These are phyloP conservation scores for Eremothecium gossypii DNA, from an alignment of 1,139 yeast species.

Conservation along the genomic window DNA sequence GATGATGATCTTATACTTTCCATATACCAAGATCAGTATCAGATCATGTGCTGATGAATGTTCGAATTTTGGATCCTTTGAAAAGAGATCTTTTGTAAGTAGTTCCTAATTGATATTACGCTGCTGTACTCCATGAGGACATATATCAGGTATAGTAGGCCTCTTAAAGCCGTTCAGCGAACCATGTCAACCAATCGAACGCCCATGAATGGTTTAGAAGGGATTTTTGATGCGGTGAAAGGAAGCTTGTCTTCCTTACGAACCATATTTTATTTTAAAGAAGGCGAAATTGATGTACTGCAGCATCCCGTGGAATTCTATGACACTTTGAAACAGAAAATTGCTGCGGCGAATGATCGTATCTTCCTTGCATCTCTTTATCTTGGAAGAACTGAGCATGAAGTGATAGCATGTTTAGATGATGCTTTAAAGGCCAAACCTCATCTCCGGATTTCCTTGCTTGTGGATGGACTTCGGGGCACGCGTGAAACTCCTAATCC, in stretches of 20 bases:
- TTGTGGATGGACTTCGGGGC: conserved; percentile 85
- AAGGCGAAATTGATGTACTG: conserved; percentile 57
- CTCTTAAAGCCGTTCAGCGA: too few relatives aligned
- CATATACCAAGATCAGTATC: too few relatives aligned
- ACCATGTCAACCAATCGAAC: too few relatives aligned
- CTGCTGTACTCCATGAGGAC: too few relatives aligned
- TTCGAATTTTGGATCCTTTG: too few relatives aligned
- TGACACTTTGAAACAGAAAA: conserved; percentile 46
- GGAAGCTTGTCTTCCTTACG: conserved; percentile 12
- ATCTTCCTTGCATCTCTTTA: conserved; percentile 80
- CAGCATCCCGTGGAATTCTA: conserved; percentile 66
- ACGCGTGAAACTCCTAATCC: conserved; percentile 81
- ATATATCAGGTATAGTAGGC: too few relatives aligned
- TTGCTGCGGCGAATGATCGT: conserved; percentile 44
- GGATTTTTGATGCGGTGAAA: conserved; percentile 9
- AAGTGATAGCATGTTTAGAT: conserved; percentile 52
- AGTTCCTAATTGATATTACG: too few relatives aligned
- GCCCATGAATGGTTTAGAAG: too few relatives aligned
- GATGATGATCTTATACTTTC: too few relatives aligned
- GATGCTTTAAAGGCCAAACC: conserved; percentile 52
- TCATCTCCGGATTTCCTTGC: conserved; percentile 55
- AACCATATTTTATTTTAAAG: conserved; percentile 50
- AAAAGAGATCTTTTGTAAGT: too few relatives aligned
- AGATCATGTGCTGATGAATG: too few relatives aligned
- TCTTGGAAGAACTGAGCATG: conserved; percentile 74